Base-by-base conservation (phyloP, 495 filamentous ascomycete genomes). In the Penicillium dipodomyicola region DNA sequence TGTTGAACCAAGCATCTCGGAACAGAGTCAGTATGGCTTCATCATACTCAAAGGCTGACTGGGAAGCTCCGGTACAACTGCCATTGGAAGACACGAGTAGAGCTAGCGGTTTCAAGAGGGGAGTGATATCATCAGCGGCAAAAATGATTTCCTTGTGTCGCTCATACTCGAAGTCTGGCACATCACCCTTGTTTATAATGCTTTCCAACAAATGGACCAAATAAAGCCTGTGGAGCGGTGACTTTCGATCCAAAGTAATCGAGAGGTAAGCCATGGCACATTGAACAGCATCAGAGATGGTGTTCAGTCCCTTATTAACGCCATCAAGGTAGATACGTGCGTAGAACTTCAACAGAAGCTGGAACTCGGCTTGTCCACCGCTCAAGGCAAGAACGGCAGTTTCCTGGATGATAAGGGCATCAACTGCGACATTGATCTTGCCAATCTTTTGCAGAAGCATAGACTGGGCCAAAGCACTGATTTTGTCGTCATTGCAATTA, bases 1-100 rank as follows among this genome's bases (percentile, higher is more conserved):
- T 88, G 67, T 98, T 98, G 70, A 96, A 96, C 94, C 94, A 98
- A 14, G 90, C 90, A 77, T 97, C 91, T 35, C 92, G 87, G 59
- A 94, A 84, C 45, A 96, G 75, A 19, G 83, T 79, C 49, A 82
- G 73, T 20, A 81, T 80, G 40, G 90, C 81, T 51, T 84, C 81
- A 45, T 90, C 84, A 59, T 87, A 83, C 17, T 77, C 70, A 43
- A 46, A 53, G 20, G 46, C 52, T 20, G 49, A 54, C 35, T 51
- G 52, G 14, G 37, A 52, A 32, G 50, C 58, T n/a, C 76, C 74
- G 8, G 74, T 62, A 15, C 70, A 60, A 5, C 77, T 61, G 20
- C 80, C 77, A 57, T 83, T 75, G 37, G 69, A 74, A 23, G 87
- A 85, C 64, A 91, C 85, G 30, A 94, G 77, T 11, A 89, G 68